A percentile compares a stretch with the other conserved stretches of the same genome.
Evolutionary conservation across 164 flowering plant species (phyloP).

Genomic region (Vitis amurensis): DNA sequence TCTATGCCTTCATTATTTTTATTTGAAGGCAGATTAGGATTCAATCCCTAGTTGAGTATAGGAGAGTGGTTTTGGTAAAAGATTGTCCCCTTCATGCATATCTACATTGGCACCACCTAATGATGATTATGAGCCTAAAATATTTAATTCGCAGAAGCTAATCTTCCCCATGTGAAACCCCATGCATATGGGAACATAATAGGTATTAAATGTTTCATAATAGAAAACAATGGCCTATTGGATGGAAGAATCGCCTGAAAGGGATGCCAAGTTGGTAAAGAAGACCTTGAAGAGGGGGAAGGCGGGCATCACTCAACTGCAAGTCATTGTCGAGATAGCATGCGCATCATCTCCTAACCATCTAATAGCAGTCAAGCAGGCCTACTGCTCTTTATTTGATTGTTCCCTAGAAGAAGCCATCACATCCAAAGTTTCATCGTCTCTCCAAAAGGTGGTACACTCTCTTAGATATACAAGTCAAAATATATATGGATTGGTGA

Average conservation of each 20-base stretch:
- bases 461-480: too few relatives aligned
- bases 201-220: not conserved
- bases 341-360: slow-evolving; percentile 73
- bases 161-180: too few relatives aligned
- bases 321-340: slow-evolving; percentile 16
- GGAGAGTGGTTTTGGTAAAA: too few relatives aligned
- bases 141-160: too few relatives aligned
- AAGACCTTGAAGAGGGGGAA: slow-evolving; percentile 40
- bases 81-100: too few relatives aligned
- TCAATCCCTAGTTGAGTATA: too few relatives aligned
- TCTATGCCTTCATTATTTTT: too few relatives aligned
- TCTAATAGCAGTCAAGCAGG: slow-evolving; percentile 64
- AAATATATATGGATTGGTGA: too few relatives aligned
- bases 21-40: too few relatives aligned
- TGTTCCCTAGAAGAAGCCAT: slow-evolving; percentile 80
- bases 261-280: slow-evolving; percentile 63
- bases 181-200: too few relatives aligned
- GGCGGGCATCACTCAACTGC: not conserved
- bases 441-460: slow-evolving; percentile 45
- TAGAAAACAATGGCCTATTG: slow-evolving; percentile 74
- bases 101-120: too few relatives aligned
- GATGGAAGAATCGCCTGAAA: slow-evolving; percentile 66
- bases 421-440: slow-evolving; percentile 22
- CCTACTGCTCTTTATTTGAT: slow-evolving; percentile 55
- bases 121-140: too few relatives aligned